Percentiles rank a stretch among this genome's conserved stretches.
These are phyloP conservation scores for Penicillium capsulatum DNA, from an alignment of 2,329 filamentous ascomycete genomes.

Conservation along the genomic window DNA sequence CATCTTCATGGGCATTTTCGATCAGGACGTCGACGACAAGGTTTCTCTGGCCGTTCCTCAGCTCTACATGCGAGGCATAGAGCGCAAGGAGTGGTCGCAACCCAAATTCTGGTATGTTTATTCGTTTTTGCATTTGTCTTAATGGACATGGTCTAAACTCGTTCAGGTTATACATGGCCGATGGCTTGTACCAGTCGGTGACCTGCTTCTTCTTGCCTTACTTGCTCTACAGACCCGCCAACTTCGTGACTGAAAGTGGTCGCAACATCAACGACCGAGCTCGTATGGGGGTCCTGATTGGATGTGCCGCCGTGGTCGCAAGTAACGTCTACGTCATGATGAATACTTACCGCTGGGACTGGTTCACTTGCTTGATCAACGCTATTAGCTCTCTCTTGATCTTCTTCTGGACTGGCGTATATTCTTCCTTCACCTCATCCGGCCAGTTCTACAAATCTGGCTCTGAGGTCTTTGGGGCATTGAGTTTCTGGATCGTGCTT, in stretches of 20 bases:
- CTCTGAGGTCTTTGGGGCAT: slow-evolving; percentile 70
- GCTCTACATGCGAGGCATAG: slow-evolving; percentile 90
- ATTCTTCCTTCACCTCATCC: slow-evolving; percentile 59
- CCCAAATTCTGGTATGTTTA: slow-evolving; percentile 82
- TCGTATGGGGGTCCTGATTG: slow-evolving; percentile 83
- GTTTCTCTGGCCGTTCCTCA: slow-evolving; percentile 93
- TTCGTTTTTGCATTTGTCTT: background rate
- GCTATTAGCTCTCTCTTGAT: slow-evolving; percentile 77
- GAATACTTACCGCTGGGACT: slow-evolving; percentile 98
- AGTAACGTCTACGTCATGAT: slow-evolving; percentile 94
- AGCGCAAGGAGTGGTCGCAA: slow-evolving; percentile 94
- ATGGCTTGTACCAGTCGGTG: slow-evolving; percentile 90
- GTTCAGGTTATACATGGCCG: slow-evolving; percentile 80
- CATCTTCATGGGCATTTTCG: slow-evolving; percentile 91
- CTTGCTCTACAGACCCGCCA: slow-evolving; percentile 66
- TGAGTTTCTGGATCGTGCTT: slow-evolving; percentile 83
- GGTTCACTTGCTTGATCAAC: slow-evolving; percentile 83
- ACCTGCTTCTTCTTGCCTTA: slow-evolving; percentile 93
- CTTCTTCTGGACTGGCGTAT: slow-evolving; percentile 94
- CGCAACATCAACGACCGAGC: slow-evolving; percentile 72
- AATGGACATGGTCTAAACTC: slow-evolving; percentile 10
- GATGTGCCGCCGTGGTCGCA: slow-evolving; percentile 74
- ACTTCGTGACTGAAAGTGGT: slow-evolving; percentile 67
- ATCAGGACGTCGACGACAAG: slow-evolving; percentile 92
- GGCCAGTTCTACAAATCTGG: slow-evolving; percentile 72